Conservation (phyloP, 129 eudicot genomes). For the Kitagawia praeruptora region DNA sequence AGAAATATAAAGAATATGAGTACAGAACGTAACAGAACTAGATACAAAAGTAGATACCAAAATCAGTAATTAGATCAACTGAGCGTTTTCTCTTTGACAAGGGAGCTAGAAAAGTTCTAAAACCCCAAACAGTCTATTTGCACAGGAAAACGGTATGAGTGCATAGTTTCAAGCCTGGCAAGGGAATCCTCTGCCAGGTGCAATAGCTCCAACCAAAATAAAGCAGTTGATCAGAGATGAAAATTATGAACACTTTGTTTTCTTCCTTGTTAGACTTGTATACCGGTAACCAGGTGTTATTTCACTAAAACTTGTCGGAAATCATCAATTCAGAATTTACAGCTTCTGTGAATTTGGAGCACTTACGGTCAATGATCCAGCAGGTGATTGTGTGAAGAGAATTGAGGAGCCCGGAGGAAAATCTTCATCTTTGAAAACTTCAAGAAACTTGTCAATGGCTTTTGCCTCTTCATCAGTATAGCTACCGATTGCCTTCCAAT, state of each 20-base stretch:
- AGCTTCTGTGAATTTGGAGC: background rate
- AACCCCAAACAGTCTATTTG: background rate
- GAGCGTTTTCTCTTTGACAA: background rate
- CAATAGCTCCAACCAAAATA: background rate
- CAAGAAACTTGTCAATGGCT: slow-evolving; percentile 57
- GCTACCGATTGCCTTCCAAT: slow-evolving; percentile 53
- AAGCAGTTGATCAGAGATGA: background rate
- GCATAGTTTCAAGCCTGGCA: background rate
- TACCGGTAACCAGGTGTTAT: background rate
- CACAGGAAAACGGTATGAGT: background rate
- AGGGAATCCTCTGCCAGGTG: background rate
- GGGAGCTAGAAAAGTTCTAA: background rate
- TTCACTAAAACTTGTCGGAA: background rate
- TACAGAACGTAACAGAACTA: background rate
- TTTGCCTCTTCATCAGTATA: slow-evolving; percentile 52
- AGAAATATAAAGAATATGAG: background rate
- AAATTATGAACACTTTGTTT: background rate
- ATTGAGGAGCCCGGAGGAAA: slow-evolving; percentile 75
- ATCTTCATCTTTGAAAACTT: slow-evolving; percentile 51
- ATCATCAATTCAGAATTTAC: background rate
- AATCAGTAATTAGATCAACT: background rate
- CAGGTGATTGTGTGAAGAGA: slow-evolving; percentile 50
- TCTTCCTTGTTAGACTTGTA: background rate
- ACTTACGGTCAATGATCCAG: slow-evolving; percentile 52
- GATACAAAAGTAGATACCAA: background rate